Percentiles rank a stretch among this genome's conserved stretches.
These are phyloP conservation scores for Scheffersomyces cryptocercus DNA, from an alignment of 1,139 yeast genomes.

Conservation along the genomic window DNA sequence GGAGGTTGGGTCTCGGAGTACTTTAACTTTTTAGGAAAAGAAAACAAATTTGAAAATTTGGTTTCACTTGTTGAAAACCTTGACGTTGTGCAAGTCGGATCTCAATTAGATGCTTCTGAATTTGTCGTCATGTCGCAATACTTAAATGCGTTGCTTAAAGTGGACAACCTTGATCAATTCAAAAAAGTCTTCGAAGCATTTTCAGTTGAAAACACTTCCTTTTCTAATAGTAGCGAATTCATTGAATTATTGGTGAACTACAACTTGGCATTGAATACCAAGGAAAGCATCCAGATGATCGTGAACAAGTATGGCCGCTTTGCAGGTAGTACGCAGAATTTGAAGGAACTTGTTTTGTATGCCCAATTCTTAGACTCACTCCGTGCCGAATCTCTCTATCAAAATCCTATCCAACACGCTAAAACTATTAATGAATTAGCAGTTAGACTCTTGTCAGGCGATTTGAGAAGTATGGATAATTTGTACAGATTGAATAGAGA, in stretches of 20 bases:
- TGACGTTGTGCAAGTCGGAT: constrained; percentile 3
- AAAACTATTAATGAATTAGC: constrained; percentile 6
- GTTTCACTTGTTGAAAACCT: constrained; percentile 9
- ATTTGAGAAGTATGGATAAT: constrained; percentile 17
- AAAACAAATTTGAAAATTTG: constrained; percentile 9
- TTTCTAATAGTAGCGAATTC: constrained; percentile 7
- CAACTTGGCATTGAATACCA: constrained; percentile 15
- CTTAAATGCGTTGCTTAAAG: constrained; percentile 17
- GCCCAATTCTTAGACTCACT: constrained; percentile 23
- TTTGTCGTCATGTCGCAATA: constrained; percentile 9
- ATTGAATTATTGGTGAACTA: constrained; percentile 24
- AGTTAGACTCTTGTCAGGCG: constrained; percentile 7
- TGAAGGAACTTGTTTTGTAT: constrained; percentile 19
- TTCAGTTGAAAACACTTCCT: neutral
- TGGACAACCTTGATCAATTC: constrained; percentile 14
- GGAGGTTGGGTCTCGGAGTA: constrained; percentile 21
- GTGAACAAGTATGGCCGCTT: constrained; percentile 16
- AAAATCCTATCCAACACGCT: neutral
- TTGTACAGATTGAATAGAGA: constrained; percentile 10
- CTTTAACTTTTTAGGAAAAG: constrained; percentile 17
- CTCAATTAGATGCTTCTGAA: neutral
- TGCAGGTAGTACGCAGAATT: constrained; percentile 11
- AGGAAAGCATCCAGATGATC: constrained; percentile 18
- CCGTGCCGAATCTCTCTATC: constrained; percentile 2
- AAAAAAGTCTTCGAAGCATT: constrained; percentile 14